phyloP scores from a whole-genome alignment of 208 protist species.

The Leishmania mexicana region DNA sequence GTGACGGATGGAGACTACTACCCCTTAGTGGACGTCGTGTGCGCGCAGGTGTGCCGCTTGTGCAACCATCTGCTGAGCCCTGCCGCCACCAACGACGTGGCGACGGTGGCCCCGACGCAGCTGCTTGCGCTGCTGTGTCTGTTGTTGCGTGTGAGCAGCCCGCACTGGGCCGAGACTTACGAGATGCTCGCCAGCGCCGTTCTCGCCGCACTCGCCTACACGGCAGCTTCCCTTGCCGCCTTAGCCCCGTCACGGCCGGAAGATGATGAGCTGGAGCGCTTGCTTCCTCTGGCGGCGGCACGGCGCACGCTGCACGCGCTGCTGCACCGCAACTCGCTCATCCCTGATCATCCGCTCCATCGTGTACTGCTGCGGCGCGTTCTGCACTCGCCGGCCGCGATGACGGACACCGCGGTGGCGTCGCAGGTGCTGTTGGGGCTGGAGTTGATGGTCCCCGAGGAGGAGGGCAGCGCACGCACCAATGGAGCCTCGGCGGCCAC shows the following conservation, averaged over 20 bases:
- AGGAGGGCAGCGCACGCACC: not conserved
- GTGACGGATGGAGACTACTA: constrained; percentile 60
- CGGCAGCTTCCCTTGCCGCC: not conserved
- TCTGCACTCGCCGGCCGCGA: constrained; percentile 38
- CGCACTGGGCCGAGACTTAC: constrained; percentile 61
- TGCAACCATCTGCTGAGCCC: constrained; percentile 6
- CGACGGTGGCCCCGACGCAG: not conserved
- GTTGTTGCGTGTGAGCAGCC: constrained; percentile 47
- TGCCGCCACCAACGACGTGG: not conserved
- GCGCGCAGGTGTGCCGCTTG: constrained; percentile 23
- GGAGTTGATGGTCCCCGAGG: constrained; percentile 26
- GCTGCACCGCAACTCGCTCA: constrained; percentile 52
- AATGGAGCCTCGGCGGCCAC: not conserved
- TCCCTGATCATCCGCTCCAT: constrained; percentile 72
- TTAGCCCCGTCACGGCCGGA: not conserved
- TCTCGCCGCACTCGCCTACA: constrained; percentile 12
- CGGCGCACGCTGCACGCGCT: constrained; percentile 39
- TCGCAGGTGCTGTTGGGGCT: constrained; percentile 33
- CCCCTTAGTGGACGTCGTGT: constrained; percentile 39
- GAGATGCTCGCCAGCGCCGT: constrained; percentile 37
- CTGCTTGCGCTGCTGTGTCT: constrained; percentile 21
- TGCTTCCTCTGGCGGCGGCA: constrained; percentile 16
- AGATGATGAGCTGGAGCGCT: constrained; percentile 2
- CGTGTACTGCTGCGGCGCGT: constrained; percentile 50
- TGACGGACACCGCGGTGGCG: constrained; percentile 34